phyloP scores from a whole-genome alignment of 176 grass and related monocot genomes.

The Carex pumila region DNA sequence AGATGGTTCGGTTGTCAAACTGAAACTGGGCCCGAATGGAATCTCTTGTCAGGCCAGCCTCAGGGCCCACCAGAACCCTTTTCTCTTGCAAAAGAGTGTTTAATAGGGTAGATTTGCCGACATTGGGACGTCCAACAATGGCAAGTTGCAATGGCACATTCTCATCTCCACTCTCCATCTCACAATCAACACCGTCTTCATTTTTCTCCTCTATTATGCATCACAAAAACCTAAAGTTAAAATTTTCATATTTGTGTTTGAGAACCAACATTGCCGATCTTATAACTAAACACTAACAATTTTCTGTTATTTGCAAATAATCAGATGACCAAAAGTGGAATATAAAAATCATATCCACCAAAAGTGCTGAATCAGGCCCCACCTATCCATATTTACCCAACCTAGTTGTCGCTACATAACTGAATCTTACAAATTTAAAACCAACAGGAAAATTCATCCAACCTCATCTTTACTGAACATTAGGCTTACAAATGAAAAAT shows the following conservation, averaged over 20 bases:
- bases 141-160: conserved; percentile 73
- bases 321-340: neutral
- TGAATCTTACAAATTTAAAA: neutral
- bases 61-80: conserved; percentile 93
- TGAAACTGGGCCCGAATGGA: conserved; percentile 84
- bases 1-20: conserved; percentile 79
- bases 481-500: neutral
- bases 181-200: conserved; percentile 35
- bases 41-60: conserved; percentile 92
- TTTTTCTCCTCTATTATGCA: conserved; percentile 44
- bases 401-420: neutral
- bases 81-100: conserved; percentile 91
- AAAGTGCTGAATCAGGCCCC: neutral
- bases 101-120: conserved; percentile 89
- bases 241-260: neutral
- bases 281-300: neutral
- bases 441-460: neutral
- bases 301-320: neutral
- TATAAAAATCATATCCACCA: neutral
- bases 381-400: neutral
- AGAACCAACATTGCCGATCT: neutral
- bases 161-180: conserved; percentile 30
- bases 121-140: conserved; percentile 94
- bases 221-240: neutral
- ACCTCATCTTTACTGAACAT: neutral